phyloP scores from a whole-genome alignment of 192 early-diverging fungal species.

The Hyaloraphidium curvatum region DNA sequence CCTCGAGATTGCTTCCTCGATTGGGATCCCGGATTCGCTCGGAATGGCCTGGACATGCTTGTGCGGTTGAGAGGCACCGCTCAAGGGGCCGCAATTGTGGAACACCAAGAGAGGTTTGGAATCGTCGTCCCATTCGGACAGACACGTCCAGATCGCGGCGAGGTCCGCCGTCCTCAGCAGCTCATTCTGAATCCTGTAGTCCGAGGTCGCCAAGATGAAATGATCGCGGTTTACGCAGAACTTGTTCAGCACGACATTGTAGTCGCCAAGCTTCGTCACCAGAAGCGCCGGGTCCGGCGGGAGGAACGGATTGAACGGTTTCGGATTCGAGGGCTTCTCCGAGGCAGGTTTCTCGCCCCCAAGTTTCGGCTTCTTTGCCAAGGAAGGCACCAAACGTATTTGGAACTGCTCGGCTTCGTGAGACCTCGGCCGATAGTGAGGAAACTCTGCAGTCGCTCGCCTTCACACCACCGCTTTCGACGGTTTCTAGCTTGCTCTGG shows the following conservation, averaged over 20 bases:
- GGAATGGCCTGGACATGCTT: conserved; percentile 47
- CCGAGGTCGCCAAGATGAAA: conserved; percentile 31
- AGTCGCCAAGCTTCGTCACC: background rate
- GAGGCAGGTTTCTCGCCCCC: too few species aligned
- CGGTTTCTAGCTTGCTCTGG: too few species aligned
- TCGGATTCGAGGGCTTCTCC: background rate
- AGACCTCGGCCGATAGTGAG: too few species aligned
- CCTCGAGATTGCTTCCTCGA: conserved; percentile 4
- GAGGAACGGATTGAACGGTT: background rate
- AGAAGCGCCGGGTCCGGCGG: background rate
- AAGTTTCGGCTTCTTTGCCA: background rate
- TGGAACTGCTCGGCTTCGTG: too few species aligned
- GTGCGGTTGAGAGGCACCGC: conserved; percentile 30
- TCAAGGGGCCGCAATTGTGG: conserved; percentile 19
- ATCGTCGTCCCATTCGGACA: background rate
- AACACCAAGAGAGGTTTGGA: conserved; percentile 8
- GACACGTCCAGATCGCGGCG: conserved; percentile 7
- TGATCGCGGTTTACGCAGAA: conserved; percentile 38
- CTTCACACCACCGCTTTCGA: too few species aligned
- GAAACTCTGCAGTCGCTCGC: too few species aligned
- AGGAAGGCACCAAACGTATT: background rate
- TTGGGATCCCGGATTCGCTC: conserved; percentile 6
- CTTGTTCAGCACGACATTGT: conserved; percentile 42
- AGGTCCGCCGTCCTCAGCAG: conserved; percentile 12
- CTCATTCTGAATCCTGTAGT: conserved; percentile 7